Base-by-base conservation (phyloP, 1,284 basidiomycete species). In the Cystobasidium slooffiae region DNA sequence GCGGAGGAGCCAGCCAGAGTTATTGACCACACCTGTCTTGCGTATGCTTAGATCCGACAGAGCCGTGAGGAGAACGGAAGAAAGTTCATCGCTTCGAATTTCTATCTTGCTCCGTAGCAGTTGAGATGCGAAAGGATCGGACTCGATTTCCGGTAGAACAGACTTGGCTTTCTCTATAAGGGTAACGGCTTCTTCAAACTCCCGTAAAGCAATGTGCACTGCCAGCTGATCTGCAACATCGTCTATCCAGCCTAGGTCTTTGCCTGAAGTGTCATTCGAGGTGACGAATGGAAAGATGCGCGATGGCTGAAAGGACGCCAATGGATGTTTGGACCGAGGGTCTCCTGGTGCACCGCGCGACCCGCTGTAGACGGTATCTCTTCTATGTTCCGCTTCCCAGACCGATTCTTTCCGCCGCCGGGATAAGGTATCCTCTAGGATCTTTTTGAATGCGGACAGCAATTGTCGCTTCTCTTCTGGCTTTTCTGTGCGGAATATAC, bases 171-270 rank as follows among this genome's bases (percentile, higher is more conserved):
- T 88, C 80, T 96, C 92, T 9, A 97, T 89, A 2, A 97, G 85
- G 12, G 84, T 84, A 12, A 92, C 91, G 0, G 94, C 94, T 78
- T 90, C 88, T 43, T 91, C 89, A 91, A 94, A 98, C 78, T 93
- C 89, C 63, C 92, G 87, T 63, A 94, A 85, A 0, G 95, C 92
- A 76, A 98, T 95, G 1, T 92, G 88, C 16, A 99, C 94, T 0
- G 92, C 92, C 9, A 98, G 84, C 61, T 96, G 90, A 81, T 99
- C 97, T 3, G 90, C 88, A 84, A 93, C 94, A 76, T 97, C 93
- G 69, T 90, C 89, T 22, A 93, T 88, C 89, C 91, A 97, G 18
- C 90, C 87, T 5, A 88, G 84, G 82, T 96, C 92, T 68, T 88
- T 87, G 78, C 92, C 91, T 0, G 86, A 80, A 0, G 82, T 79